Base-by-base conservation (phyloP, 2,329 filamentous ascomycete genomes). In the Mariannaea elegans region DNA sequence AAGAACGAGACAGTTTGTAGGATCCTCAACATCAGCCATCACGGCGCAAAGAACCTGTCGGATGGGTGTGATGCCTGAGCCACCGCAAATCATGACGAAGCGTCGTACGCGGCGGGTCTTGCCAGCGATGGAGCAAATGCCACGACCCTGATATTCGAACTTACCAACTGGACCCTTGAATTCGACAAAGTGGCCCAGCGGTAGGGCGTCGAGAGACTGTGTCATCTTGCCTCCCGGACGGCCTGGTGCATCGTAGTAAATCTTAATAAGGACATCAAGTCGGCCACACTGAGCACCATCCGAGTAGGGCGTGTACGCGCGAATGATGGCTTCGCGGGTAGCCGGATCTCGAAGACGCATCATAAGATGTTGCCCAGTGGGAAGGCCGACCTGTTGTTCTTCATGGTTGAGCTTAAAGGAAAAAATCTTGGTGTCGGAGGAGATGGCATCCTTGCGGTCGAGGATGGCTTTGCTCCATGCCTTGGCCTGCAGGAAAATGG, bases 11-110 rank as follows among this genome's bases (percentile, higher is more conserved):
- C 92, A 97, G 2, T 74, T 78, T 0, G 91, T 95, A 8, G 75
- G 65, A 70, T 94, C 91, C 0, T 80, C 73, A 2, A 73, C 67
- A 63, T 94, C 87, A 44, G 44, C 48, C 50, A 68, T 61, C 14
- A 96, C 85, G 0, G 91, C 90, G 7, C 91, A 82, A 51, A 96
- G 80, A 3, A 97, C 91, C 71, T 95, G 91, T 73, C 89, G 95
- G 64, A 97, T 91, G 0, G 94, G 94, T n/a, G 94, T 97, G 70
- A 97, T 90, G 1, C 94, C 94, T n/a, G 87, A 92, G 6, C 94
- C 94, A 13, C 85, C 94, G 68, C 92, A 95, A 29, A 97, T 88
- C 93, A 97, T 97, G 72, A 91, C 81, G 74, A 97, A 92, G 12
- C 83, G 84, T 51, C 83, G 84, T 1, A 96, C 84, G 0, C 68